Evolutionary conservation across 2,329 filamentous ascomycete genomes (phyloP).

Genomic region (Tolypocladium amazonense): DNA sequence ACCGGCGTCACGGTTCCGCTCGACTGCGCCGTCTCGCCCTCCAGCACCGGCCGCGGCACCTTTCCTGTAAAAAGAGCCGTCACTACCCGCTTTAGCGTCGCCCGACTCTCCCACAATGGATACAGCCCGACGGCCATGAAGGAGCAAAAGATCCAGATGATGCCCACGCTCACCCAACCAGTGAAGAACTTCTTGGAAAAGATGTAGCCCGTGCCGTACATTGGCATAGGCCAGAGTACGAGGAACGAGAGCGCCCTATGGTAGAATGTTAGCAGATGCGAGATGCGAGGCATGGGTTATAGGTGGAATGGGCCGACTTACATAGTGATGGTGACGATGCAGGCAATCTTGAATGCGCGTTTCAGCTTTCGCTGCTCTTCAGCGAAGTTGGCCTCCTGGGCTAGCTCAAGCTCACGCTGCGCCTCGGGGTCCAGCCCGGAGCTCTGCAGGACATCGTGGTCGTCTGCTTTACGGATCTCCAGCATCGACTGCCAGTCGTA

Average conservation of each 20-base stretch:
- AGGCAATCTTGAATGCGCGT: constrained; percentile 39
- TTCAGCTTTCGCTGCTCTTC: constrained; percentile 39
- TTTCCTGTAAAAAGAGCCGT: constrained; percentile 8
- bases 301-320: constrained; percentile 3
- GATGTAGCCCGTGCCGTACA: constrained; percentile 76
- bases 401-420: constrained; percentile 8
- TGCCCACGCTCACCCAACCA: constrained; percentile 60
- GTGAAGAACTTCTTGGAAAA: constrained; percentile 52
- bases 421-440: constrained; percentile 36
- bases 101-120: constrained; percentile 69
- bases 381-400: constrained; percentile 24
- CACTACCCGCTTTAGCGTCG: constrained; percentile 31
- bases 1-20: constrained; percentile 3
- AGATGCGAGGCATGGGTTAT: neutral
- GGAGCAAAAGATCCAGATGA: constrained; percentile 64
- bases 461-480: constrained; percentile 66
- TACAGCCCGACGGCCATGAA: constrained; percentile 67
- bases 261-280: neutral
- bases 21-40: neutral
- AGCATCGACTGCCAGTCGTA: constrained; percentile 86
- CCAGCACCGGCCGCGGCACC: neutral
- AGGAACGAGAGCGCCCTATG: constrained; percentile 54
- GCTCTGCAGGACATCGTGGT: constrained; percentile 56
- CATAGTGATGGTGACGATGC: constrained; percentile 20
- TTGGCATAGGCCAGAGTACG: constrained; percentile 83